Percentiles rank a stretch among this genome's conserved stretches.
These are phyloP conservation scores for Talaromyces pinophilus DNA, from an alignment of 2,329 filamentous ascomycete species.

Conservation along the genomic window DNA sequence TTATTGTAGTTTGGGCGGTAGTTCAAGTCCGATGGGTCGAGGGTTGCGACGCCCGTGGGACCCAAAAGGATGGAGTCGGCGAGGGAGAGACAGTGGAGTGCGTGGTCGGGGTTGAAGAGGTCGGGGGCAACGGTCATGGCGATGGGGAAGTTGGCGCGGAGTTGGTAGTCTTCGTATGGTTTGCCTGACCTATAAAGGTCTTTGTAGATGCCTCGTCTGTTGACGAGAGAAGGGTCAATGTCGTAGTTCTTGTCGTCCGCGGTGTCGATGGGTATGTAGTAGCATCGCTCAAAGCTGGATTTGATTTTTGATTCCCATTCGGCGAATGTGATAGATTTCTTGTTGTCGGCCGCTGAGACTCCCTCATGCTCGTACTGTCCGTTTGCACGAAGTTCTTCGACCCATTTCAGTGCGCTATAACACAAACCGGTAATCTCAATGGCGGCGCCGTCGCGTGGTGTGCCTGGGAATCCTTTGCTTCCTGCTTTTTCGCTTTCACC, in stretches of 20 bases:
- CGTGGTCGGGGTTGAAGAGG: constrained; percentile 77
- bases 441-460: constrained; percentile 92
- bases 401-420: constrained; percentile 86
- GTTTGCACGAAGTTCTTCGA: constrained; percentile 64
- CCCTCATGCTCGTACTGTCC: constrained; percentile 72
- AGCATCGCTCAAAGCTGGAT: constrained; percentile 85
- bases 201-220: constrained; percentile 96
- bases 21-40: constrained; percentile 88
- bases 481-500: constrained; percentile 90
- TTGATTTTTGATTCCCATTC: constrained; percentile 82
- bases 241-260: constrained; percentile 76
- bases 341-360: constrained; percentile 67
- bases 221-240: constrained; percentile 75
- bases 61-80: constrained; percentile 80
- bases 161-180: constrained; percentile 96
- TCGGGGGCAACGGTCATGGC: constrained; percentile 92
- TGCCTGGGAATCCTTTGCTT: constrained; percentile 90
- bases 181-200: constrained; percentile 92
- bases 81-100: constrained; percentile 74
- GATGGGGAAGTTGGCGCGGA: constrained; percentile 90
- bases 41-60: constrained; percentile 90
- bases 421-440: constrained; percentile 92
- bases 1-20: constrained; percentile 96
- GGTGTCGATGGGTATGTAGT: constrained; percentile 73
- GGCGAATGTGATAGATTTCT: constrained; percentile 65